Evolutionary conservation across 2,329 filamentous ascomycete genomes (phyloP).

Genomic region (Mollisiaceae sp.): DNA sequence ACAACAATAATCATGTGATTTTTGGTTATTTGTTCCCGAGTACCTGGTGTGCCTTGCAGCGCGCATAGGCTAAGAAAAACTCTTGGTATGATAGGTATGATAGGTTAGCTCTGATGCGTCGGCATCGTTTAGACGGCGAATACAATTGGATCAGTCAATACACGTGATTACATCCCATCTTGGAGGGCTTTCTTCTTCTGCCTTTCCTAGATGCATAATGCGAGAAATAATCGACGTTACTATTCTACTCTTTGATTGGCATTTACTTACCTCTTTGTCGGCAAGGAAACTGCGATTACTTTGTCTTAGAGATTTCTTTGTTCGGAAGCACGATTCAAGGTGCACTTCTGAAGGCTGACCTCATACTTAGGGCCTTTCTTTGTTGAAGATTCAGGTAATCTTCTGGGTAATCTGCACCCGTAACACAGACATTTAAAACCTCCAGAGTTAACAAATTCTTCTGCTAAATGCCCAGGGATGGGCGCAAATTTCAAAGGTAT

Average conservation of each 20-base stretch:
- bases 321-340: neutral
- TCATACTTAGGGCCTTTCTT: neutral
- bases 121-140: neutral
- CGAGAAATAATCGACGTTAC: no score
- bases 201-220: no score
- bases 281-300: neutral
- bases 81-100: neutral
- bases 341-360: neutral
- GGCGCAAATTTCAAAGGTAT: no score
- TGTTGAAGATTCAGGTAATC: neutral
- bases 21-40: neutral
- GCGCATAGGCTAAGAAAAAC: neutral
- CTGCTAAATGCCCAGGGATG: no score
- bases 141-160: neutral
- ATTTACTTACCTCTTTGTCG: no score
- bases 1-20: neutral
- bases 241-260: no score
- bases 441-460: no score
- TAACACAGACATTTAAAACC: no score
- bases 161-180: neutral
- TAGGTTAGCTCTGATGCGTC: neutral
- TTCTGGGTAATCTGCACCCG: no score
- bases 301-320: neutral
- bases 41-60: neutral
- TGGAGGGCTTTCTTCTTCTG: no score